phyloP scores from a whole-genome alignment of 768 basidiomycete species.

The Kwoniella sp. region DNA sequence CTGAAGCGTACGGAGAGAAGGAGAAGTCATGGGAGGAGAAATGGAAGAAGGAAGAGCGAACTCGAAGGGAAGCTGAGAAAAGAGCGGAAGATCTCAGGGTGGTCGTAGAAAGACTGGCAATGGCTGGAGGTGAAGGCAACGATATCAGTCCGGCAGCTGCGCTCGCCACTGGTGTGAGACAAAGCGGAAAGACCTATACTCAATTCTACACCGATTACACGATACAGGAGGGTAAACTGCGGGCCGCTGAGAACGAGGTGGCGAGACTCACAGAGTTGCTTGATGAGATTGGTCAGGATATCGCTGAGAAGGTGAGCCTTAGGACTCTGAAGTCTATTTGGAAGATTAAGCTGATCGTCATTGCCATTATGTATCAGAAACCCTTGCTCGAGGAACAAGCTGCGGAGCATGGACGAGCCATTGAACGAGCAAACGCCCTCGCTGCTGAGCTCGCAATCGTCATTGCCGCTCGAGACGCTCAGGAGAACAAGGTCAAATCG shows the following conservation, averaged over 20 bases:
- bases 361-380: constrained; percentile 63
- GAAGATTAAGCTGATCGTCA: neutral
- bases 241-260: constrained; percentile 76
- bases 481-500: constrained; percentile 52
- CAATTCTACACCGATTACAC: constrained; percentile 92
- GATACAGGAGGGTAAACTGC: constrained; percentile 76
- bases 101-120: constrained; percentile 50
- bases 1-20: constrained; percentile 68
- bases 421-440: constrained; percentile 76
- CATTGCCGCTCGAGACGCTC: constrained; percentile 72
- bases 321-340: neutral
- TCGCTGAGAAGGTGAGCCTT: constrained; percentile 77
- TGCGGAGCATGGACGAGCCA: constrained; percentile 79
- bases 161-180: constrained; percentile 78
- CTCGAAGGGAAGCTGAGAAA: constrained; percentile 71
- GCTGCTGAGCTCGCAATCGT: constrained; percentile 76
- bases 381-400: constrained; percentile 88
- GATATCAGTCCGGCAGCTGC: constrained; percentile 84
- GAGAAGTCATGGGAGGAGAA: constrained; percentile 71
- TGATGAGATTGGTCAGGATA: constrained; percentile 77
- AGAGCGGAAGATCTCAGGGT: constrained; percentile 70
- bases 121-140: constrained; percentile 60
- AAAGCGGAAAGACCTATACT: constrained; percentile 79
- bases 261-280: constrained; percentile 81
- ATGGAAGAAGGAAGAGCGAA: constrained; percentile 69